A percentile compares a stretch with the other conserved stretches of the same genome.
Conservation (phyloP, 2,329 filamentous ascomycete genomes). For the Cercospora zeae-maydis region DNA sequence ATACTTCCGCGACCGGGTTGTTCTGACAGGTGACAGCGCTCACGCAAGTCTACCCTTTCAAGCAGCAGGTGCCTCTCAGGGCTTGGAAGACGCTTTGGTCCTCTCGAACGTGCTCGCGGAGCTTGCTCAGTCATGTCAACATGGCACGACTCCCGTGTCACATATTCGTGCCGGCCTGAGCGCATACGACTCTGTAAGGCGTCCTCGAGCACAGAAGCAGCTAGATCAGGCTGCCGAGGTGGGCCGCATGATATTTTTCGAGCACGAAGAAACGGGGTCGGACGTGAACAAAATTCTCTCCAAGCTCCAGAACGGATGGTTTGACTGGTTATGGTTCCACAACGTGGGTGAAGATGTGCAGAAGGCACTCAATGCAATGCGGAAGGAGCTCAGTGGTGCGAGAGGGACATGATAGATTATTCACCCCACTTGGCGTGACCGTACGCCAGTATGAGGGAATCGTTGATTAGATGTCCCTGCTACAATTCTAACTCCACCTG, state of each 20-base stretch:
- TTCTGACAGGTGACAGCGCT: slow-evolving; percentile 56
- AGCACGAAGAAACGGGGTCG: background rate
- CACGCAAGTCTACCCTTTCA: slow-evolving; percentile 56
- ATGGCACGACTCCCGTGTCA: background rate
- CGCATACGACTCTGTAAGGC: slow-evolving; percentile 12
- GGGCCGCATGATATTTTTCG: slow-evolving; percentile 14
- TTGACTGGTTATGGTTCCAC: slow-evolving; percentile 21
- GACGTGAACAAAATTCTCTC: slow-evolving; percentile 18
- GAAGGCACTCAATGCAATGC: background rate
- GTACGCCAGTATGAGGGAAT: too few species aligned
- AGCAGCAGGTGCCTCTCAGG: slow-evolving; percentile 55
- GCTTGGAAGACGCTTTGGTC: slow-evolving; percentile 54
- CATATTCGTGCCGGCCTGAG: slow-evolving; percentile 3
- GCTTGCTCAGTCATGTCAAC: background rate
- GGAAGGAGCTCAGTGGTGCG: background rate
- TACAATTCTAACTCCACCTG: too few species aligned
- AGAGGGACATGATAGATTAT: too few species aligned
- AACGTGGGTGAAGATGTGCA: slow-evolving; percentile 11
- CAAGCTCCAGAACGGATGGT: slow-evolving; percentile 11
- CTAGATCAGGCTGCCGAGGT: slow-evolving; percentile 15
- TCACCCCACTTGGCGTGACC: too few species aligned
- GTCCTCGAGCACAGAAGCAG: slow-evolving; percentile 18
- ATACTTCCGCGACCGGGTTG: slow-evolving; percentile 39
- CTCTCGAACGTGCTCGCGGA: slow-evolving; percentile 30
- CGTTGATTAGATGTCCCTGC: too few species aligned